Percentiles rank a stretch among this genome's conserved stretches.
Conservation (phyloP, 495 filamentous ascomycete species). For the Podospora pseudocomata region DNA sequence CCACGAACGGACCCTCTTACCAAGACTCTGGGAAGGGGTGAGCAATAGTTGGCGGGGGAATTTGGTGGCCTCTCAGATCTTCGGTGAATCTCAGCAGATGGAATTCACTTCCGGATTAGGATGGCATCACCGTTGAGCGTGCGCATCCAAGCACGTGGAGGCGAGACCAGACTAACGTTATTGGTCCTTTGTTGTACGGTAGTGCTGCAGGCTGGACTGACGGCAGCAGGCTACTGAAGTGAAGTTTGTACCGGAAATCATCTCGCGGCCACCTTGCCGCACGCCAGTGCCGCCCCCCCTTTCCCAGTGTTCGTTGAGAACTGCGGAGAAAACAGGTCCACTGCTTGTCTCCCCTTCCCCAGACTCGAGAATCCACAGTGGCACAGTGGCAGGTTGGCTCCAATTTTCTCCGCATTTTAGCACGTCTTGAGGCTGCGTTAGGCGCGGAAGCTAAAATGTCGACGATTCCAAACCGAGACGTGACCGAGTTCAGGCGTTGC, state of each 20-base stretch:
- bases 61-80: background rate
- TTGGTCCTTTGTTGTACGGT: background rate
- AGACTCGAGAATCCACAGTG: background rate
- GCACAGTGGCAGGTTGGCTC: background rate
- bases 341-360: background rate
- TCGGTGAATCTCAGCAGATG: background rate
- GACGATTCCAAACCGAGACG: constrained; percentile 5
- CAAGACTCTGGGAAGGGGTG: background rate
- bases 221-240: background rate
- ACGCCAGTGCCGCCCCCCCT: background rate
- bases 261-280: background rate
- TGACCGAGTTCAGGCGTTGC: constrained; percentile 15
- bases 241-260: background rate
- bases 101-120: background rate
- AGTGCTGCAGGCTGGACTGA: background rate
- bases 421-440: background rate
- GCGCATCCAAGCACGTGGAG: background rate
- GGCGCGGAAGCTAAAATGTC: background rate
- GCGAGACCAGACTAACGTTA: background rate
- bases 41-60: background rate
- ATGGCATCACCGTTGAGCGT: background rate
- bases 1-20: background rate
- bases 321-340: background rate
- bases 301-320: background rate
- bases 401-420: constrained; percentile 5